Conservation (phyloP, 495 filamentous ascomycete species). For the Extremus antarcticus region DNA sequence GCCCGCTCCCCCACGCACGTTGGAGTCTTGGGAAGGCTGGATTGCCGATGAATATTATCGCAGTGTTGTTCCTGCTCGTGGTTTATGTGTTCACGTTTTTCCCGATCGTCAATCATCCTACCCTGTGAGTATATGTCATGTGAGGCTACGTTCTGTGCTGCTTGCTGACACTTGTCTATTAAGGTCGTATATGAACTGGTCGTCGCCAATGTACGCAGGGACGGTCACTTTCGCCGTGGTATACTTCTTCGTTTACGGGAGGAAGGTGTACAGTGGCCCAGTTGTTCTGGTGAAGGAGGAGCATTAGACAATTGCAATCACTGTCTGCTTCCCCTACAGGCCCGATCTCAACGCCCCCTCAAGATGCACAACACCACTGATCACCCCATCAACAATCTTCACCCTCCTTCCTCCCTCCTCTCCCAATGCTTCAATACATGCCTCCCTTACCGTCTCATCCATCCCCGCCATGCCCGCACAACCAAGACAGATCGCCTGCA, state of each 20-base stretch:
- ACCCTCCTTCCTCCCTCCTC: constrained; percentile 47
- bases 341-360: constrained; percentile 35
- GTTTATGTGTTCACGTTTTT: constrained; percentile 3
- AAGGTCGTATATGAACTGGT: constrained; percentile 10
- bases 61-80: constrained; percentile 6
- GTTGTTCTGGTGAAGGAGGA: constrained; percentile 1
- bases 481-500: constrained; percentile 60
- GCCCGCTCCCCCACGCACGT: constrained; percentile 22
- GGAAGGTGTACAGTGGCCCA: not conserved
- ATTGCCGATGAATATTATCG: constrained; percentile 1
- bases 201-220: not conserved
- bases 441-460: constrained; percentile 64
- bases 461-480: constrained; percentile 93
- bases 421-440: constrained; percentile 54
- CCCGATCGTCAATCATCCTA: not conserved
- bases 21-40: constrained; percentile 18
- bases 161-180: no score
- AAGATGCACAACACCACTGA: constrained; percentile 61
- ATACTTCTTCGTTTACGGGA: constrained; percentile 1
- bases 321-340: no score
- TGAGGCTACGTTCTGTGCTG: no score
- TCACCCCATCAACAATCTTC: constrained; percentile 74
- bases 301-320: no score
- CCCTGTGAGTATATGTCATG: no score
- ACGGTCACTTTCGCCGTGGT: constrained; percentile 4